Percentiles rank a stretch among this genome's conserved stretches.
These are phyloP conservation scores for Thyridium curvatum DNA, from an alignment of 2,329 filamentous ascomycete genomes.

Conservation along the genomic window DNA sequence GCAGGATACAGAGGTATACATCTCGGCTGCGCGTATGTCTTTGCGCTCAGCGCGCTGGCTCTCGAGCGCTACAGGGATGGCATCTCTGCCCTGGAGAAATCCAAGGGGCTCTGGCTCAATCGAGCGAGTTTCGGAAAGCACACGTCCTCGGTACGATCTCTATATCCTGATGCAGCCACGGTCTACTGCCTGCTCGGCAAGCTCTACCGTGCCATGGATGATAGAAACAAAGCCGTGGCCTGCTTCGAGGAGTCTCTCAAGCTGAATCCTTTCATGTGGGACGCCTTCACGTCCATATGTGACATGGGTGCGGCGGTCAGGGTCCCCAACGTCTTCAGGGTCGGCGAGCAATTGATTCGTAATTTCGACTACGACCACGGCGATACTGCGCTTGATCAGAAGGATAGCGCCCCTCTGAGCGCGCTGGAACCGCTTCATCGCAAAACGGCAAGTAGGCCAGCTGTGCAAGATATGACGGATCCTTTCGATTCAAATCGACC, in stretches of 20 bases:
- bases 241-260: slow-evolving; percentile 87
- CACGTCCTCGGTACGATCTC: slow-evolving; percentile 66
- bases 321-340: slow-evolving; percentile 79
- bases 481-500: slow-evolving; percentile 44
- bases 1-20: slow-evolving; percentile 66
- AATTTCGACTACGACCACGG: slow-evolving; percentile 35
- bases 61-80: slow-evolving; percentile 77
- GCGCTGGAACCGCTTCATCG: slow-evolving; percentile 33
- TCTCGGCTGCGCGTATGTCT: slow-evolving; percentile 83
- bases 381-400: slow-evolving; percentile 25
- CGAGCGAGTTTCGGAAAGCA: slow-evolving; percentile 79
- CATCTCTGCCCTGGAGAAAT: slow-evolving; percentile 76
- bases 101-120: slow-evolving; percentile 66
- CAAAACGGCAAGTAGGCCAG: slow-evolving; percentile 31
- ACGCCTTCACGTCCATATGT: slow-evolving; percentile 84
- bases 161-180: slow-evolving; percentile 75
- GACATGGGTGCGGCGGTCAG: slow-evolving; percentile 79
- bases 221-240: slow-evolving; percentile 75
- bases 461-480: slow-evolving; percentile 32
- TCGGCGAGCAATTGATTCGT: slow-evolving; percentile 49
- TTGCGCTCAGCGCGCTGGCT: slow-evolving; percentile 80
- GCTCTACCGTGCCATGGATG: slow-evolving; percentile 75
- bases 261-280: slow-evolving; percentile 95
- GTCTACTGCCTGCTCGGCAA: slow-evolving; percentile 82
- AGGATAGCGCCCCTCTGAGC: slow-evolving; percentile 25